Evolutionary conservation across 2,329 filamentous ascomycete genomes (phyloP), one percentile per base, ranked within the genome.

Genomic region (Coleophoma eucalyptorum): DNA sequence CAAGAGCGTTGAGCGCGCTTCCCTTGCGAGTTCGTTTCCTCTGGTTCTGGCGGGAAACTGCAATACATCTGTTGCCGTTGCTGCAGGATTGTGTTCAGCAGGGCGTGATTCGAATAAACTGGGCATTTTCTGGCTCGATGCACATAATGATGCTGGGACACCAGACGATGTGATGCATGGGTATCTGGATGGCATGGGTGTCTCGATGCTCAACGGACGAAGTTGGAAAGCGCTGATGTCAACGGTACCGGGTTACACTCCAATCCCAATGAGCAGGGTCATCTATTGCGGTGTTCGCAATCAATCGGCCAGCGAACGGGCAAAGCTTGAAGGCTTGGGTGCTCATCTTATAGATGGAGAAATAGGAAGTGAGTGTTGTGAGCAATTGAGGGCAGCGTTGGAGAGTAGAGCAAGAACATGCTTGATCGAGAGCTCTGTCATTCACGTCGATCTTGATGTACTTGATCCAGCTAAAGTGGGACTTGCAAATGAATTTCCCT

Each of bases 41-140:
- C 53, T 73, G 6, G 48, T 73, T 5, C 57, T 74, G 0, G 65
- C 71, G 0, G 70, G 69, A 0, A 72, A 73, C 49, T 73, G 69
- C 55, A 66, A 63, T 51, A 59, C 66, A 8, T 67, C 59, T 21
- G 67, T 66, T 0, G 70, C 65, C 3, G 67, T 67, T 0, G 66
- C 65, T 1, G 70, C 69, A 3, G 71, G 71, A 0, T 48, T 72
- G 5, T 45, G 49, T 11, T 45, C 32, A 26, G 21, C 43, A 13
- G 33, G 33, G n/a, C n/a, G n/a, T 35, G 16, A 21, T 4, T 34
- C 10, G 15, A 19, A 34, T 5, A 48, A 50, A 2, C 18, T 53
- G 13, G 58, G 57, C 0, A 71, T 67, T 37, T 57, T 73, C 11
- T 74, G 70, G 60, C 72, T 75, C 45, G 71, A 74, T 43, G 71